Conservation (phyloP, 768 basidiomycete species). For the Tephrocybe sp. region DNA sequence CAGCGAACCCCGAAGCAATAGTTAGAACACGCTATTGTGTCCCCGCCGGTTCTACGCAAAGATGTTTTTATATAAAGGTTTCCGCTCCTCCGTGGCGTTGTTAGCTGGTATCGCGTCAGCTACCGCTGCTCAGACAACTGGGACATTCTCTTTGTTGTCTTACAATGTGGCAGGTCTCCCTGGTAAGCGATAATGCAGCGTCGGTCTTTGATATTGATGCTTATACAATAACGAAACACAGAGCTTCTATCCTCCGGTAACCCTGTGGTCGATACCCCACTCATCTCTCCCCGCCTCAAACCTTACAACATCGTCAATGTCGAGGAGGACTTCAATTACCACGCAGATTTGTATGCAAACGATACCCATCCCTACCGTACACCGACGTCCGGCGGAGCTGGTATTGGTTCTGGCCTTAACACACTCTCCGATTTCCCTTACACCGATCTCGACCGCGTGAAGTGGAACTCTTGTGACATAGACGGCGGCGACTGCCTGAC, state of each 20-base stretch:
- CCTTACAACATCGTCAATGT: slow-evolving; percentile 34
- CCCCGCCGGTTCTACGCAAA: neutral
- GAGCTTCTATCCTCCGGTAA: slow-evolving; percentile 29
- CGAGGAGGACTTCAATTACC: slow-evolving; percentile 40
- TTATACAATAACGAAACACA: slow-evolving; percentile 7
- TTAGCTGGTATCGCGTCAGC: neutral
- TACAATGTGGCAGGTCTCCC: slow-evolving; percentile 36
- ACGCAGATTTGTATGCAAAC: slow-evolving; percentile 32
- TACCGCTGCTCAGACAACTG: slow-evolving; percentile 22
- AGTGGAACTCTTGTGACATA: slow-evolving; percentile 29
- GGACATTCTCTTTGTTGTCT: slow-evolving; percentile 27
- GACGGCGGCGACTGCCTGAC: slow-evolving; percentile 37
- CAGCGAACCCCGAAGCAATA: neutral
- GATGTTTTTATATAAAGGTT: slow-evolving; percentile 1
- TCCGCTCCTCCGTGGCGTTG: neutral
- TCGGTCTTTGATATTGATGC: neutral
- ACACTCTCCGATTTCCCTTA: slow-evolving; percentile 35
- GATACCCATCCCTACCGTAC: slow-evolving; percentile 37
- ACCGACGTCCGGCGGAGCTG: slow-evolving; percentile 35
- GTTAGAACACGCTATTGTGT: no score
- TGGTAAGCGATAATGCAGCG: slow-evolving; percentile 17
- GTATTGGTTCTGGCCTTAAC: slow-evolving; percentile 35
- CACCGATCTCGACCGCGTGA: slow-evolving; percentile 31
- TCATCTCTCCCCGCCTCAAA: slow-evolving; percentile 30
- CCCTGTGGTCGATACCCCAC: slow-evolving; percentile 27